Conservation (phyloP, 306 rosid species). For the Quercus rubra region DNA sequence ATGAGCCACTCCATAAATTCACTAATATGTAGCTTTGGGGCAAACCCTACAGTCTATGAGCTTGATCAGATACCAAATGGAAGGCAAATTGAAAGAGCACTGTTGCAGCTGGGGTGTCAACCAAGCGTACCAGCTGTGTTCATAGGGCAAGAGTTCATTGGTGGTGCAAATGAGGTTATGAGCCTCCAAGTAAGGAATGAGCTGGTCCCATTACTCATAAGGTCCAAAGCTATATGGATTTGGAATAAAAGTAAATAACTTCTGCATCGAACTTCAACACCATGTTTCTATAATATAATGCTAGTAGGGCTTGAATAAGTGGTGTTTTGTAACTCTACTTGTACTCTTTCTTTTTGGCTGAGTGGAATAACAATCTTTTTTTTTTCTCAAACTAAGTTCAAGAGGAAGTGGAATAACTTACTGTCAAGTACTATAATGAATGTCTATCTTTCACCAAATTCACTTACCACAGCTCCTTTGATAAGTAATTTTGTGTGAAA, state of each 20-base stretch:
- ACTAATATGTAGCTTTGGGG: constrained; percentile 61
- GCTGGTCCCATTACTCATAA: constrained; percentile 52
- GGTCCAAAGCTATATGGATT: constrained; percentile 71
- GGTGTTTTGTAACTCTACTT: not conserved
- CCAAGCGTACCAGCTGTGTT: constrained; percentile 74
- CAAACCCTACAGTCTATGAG: constrained; percentile 66
- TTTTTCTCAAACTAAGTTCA: too few species aligned
- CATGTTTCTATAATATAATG: not conserved
- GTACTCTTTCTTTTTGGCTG: too few species aligned
- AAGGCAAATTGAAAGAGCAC: constrained; percentile 50
- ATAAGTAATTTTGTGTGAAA: too few species aligned
- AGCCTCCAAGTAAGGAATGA: constrained; percentile 57
- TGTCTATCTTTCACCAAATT: too few species aligned
- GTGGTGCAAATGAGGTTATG: constrained; percentile 61
- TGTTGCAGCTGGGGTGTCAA: constrained; percentile 56
- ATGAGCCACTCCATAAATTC: constrained; percentile 68
- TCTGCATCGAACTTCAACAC: not conserved
- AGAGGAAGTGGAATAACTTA: too few species aligned
- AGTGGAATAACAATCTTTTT: too few species aligned
- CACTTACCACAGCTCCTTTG: too few species aligned
- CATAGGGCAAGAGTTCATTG: constrained; percentile 58
- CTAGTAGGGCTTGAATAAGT: constrained; percentile 4
- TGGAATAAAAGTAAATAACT: constrained; percentile 22
- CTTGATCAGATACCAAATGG: constrained; percentile 65
- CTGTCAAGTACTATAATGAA: too few species aligned